phyloP scores from a whole-genome alignment of 2,329 filamentous ascomycete genomes.

The Monilinia vaccinii-corymbosi region DNA sequence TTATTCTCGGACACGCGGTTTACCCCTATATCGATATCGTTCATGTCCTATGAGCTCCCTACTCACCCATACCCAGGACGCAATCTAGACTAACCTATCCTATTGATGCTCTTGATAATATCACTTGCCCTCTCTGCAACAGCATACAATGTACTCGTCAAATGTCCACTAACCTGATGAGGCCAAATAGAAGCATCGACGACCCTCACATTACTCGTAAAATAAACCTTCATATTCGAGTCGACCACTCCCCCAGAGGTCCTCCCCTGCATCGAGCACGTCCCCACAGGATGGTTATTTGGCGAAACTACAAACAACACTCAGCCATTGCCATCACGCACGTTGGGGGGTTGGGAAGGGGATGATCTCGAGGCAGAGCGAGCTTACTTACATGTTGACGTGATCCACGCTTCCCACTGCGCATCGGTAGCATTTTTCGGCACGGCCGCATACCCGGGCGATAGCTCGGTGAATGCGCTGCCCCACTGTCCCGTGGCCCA shows the following conservation, averaged over 20 bases:
- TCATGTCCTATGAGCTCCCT: not conserved
- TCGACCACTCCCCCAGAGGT: constrained; percentile 18
- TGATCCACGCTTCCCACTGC: constrained; percentile 11
- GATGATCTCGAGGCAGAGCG: too few species aligned
- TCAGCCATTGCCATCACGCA: not conserved
- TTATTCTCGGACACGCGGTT: too few species aligned
- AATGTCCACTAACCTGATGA: constrained; percentile 14
- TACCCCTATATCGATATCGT: not conserved
- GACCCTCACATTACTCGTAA: constrained; percentile 15
- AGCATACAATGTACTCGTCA: constrained; percentile 17
- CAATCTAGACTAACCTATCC: not conserved
- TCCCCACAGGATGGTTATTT: constrained; percentile 17
- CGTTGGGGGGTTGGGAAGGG: not conserved
- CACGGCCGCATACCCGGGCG: constrained; percentile 8
- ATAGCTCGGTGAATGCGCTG: constrained; percentile 1
- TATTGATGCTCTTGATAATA: constrained; percentile 9
- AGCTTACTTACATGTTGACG: constrained; percentile 8
- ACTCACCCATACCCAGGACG: not conserved
- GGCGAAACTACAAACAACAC: not conserved
- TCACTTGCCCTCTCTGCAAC: constrained; percentile 18
- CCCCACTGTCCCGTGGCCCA: constrained; percentile 7
- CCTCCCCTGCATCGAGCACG: constrained; percentile 17
- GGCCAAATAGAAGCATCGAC: constrained; percentile 19
- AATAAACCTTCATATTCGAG: constrained; percentile 17
- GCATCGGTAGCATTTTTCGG: constrained; percentile 12